These are phyloP conservation scores for Rosellinia necatrix DNA, from an alignment of 2,329 filamentous ascomycete species.

Conservation along the genomic window DNA sequence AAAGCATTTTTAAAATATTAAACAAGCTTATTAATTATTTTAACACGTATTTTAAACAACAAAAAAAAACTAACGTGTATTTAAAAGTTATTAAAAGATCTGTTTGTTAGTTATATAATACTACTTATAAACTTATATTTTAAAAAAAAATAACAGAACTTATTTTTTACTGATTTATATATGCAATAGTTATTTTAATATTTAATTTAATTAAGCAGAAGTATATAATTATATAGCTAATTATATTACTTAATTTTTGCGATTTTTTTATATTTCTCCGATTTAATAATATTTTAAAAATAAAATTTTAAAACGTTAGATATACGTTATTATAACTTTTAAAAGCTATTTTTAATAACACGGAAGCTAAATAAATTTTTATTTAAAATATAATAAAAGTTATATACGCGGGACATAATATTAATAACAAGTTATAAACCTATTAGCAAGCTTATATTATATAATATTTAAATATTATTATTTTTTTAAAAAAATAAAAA, in stretches of 20 bases:
- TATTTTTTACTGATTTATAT: neutral
- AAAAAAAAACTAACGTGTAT: neutral
- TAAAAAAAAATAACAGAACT: neutral
- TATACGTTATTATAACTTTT: neutral
- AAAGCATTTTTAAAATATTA: neutral
- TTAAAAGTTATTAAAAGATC: neutral
- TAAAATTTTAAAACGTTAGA: neutral
- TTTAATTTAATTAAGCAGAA: neutral
- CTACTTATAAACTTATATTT: neutral
- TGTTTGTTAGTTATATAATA: neutral
- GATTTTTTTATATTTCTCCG: neutral
- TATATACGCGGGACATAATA: neutral
- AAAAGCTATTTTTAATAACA: neutral
- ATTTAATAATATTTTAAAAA: neutral
- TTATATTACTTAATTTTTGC: neutral
- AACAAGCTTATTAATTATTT: neutral
- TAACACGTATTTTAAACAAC: neutral
- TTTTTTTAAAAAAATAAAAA: neutral
- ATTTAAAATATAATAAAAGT: neutral
- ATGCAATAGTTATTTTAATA: neutral
- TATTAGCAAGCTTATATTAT: neutral
- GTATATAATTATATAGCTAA: neutral
- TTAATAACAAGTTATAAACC: neutral
- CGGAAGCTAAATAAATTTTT: neutral
- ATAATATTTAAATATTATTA: neutral